Evolutionary conservation across 169 alveolate genomes (phyloP), one percentile per base, ranked within the genome.

Genomic region (Cryptosporidium viatorum): DNA sequence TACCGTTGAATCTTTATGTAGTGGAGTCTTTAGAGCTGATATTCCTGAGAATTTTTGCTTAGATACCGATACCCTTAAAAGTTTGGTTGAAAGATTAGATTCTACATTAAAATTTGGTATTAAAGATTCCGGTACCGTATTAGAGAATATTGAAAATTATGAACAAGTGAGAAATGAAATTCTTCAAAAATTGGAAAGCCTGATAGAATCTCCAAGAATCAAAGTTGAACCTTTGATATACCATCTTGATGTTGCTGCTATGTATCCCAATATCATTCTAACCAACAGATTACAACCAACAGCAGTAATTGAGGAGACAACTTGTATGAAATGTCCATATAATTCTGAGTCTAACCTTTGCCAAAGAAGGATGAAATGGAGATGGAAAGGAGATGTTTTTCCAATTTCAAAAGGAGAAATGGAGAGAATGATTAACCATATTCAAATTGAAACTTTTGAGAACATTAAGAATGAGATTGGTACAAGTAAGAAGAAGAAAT

Each of bases 201-300:
- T 96, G 35, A 62, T 85, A 26, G 85, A 89, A 51, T 62, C 86
- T 14, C 95, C 93, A 8, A 80, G 29, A 84, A 69, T 69, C 48
- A 84, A 86, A 29, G 91, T 68, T 18, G 62, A 86, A 21, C 99
- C 99, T 6, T 84, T 97, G 60, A 97, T 98, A 52, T 97, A 97
- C 92, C 99, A 99, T 92, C 94, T 98, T 85, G 99, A 99, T 93
- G 99, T 99, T 33, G 99, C 99, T n/a, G 99, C 99, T 21, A 99
- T 99, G 99, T 99, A 99, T 93, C 99, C 99, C 9, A 99, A 98
- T 91, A 99, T 99, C 93, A 99, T 99, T 80, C 93, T 99, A 58
- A 95, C 99, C 10, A 98, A 99, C 91, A 97, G 99, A 62, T 95
- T 99, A 59, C 99, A 99, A 71, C 99, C 99, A 10, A 97, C 98